Base-by-base conservation (phyloP, 495 filamentous ascomycete species). In the Daldinia vernicosa region DNA sequence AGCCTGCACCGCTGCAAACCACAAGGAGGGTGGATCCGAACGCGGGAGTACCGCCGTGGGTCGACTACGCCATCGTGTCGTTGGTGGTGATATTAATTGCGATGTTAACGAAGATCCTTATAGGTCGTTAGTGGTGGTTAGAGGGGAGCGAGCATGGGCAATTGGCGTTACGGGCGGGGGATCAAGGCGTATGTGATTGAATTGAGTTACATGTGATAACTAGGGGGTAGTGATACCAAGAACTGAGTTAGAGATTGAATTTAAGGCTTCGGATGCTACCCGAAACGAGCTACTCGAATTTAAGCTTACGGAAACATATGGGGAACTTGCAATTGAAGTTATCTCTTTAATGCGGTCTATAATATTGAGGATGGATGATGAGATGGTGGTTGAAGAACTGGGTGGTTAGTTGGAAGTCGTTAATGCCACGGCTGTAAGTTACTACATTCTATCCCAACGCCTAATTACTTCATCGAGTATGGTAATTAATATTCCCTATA, bases 21-120 rank as follows among this genome's bases (percentile, higher is more conserved):
- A 59, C 43, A 26, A 68, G 60, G 56, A 57, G 26, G 9, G 37
- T 70, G 7, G 71, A 76, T 37, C 75, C 70, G 35, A 76, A 79
- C 59, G 81, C 78, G 19, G 83, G 75, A 39, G 80, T 86, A n/a
- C 80, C 87, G 9, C 74, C 82, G 7, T 90, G 88, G 89, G 74
- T 90, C n/a, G 89, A 90, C 75, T 80, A 84, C 58, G 70, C 85
- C 30, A 90, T 90, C 60, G 81, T 82, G 30, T 83, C 84, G 17
- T 59, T 90, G 26, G 75, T 85, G 1, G 78, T 86, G 4, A 60
- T 85, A 26, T 72, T 90, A 37, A 78, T 83, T 2, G 84, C 85
- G 11, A 82, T 89, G 77, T 61, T 88, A 1, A 33, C 85, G 55
- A 88, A 87, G 51, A 59, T 80, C 33, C 57, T 72, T 1, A 14